Evolutionary conservation across 129 eudicot species (phyloP).

Genomic region (Centrapalus pauciflorus): DNA sequence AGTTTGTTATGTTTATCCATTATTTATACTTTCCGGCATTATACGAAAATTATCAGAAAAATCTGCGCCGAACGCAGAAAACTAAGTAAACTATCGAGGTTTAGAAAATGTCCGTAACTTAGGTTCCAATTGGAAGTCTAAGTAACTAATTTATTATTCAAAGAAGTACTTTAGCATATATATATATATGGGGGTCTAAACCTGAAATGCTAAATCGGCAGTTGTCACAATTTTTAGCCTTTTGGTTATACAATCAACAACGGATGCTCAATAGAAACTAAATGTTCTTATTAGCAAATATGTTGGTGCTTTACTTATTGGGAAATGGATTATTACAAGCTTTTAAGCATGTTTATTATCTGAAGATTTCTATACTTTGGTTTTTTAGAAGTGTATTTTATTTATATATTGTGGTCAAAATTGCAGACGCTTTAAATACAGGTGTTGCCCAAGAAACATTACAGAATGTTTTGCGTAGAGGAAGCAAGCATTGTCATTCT

Average conservation of each 20-base stretch:
- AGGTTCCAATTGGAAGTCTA: no score
- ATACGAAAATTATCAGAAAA: no score
- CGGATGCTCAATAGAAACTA: neutral
- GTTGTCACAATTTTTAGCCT: neutral
- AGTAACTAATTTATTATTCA: no score
- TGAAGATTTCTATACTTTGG: neutral
- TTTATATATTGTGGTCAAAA: neutral
- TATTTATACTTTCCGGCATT: no score
- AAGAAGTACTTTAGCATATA: no score
- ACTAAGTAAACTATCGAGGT: no score
- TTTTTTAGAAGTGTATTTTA: neutral
- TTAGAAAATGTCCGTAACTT: no score
- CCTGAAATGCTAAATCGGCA: no score
- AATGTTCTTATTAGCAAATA: neutral
- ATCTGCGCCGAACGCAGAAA: no score
- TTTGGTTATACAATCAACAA: neutral
- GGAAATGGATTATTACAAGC: neutral
- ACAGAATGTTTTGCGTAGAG: slow-evolving; percentile 54
- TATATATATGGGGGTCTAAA: no score
- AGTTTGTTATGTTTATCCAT: no score
- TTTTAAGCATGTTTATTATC: neutral
- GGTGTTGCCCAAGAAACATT: slow-evolving; percentile 90
- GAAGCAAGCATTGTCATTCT: slow-evolving; percentile 59
- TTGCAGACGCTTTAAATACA: slow-evolving; percentile 70
- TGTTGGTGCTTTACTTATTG: neutral